Base-by-base conservation (phyloP, 371 early-diverging fungal genomes). In the Capillidium heterosporum region DNA sequence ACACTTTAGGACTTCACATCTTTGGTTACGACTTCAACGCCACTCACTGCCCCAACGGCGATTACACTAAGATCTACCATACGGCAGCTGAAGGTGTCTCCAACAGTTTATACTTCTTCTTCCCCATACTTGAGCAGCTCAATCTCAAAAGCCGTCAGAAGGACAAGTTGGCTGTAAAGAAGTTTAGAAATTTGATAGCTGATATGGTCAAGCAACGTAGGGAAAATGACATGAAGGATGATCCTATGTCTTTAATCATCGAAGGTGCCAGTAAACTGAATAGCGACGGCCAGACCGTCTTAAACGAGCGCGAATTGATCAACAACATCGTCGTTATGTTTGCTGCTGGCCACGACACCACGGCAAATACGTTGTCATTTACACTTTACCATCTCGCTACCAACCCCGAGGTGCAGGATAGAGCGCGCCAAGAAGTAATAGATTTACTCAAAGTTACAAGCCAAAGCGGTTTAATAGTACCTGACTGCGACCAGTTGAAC, bases 271-370 rank as follows among this genome's bases (percentile, higher is more conserved):
- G n/a, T n/a, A n/a, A n/a, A n/a, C 19, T 13, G 13, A 17, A 15
- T n/a, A 35, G 32, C 13, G 15, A 32, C 10, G 4, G 13, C 19
- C 27, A 24, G 23, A 21, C 3, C 5, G 11, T 15, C 15, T 24
- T 51, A 3, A 35, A 15, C 17, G 51, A 51, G 29, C 3, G 32
- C 10, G 51, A 51, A 19, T 24, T 51, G 2, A 32, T 51, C 13
- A 11, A 51, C 11, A 51, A 51, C 24, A 24, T 35, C 3, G 24
- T 32, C 10, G n/a, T 51, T 2, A 24, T 51, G 26, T 51, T 51
- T 32, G 27, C 27, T 51, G 51, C 51, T 19, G 51, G 51, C 11
- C 51, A 51, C 24, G 51, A 51, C 24, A 51, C 51, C 24, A 51
- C 51, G 29, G 51, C 51, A 13, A 51, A 51, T 35, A 51, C 51